phyloP scores from a whole-genome alignment of 2,329 filamentous ascomycete species.

The Fusarium caatingaense region DNA sequence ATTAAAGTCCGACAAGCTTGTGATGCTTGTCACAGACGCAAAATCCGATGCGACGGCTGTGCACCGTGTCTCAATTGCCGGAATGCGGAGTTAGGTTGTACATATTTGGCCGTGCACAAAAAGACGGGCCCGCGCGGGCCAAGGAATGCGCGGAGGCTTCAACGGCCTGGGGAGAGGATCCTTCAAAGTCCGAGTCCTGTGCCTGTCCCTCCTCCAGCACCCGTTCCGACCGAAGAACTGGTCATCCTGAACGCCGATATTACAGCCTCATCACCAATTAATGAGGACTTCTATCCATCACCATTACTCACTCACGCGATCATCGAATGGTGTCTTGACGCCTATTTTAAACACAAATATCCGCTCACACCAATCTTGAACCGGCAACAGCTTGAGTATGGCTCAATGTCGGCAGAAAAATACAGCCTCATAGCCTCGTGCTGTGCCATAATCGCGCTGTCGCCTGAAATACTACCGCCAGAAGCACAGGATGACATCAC shows the following conservation, averaged over 20 bases:
- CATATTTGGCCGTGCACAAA: constrained; percentile 48
- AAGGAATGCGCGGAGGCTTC: not conserved
- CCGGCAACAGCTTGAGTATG: constrained; percentile 31
- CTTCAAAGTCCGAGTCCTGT: not conserved
- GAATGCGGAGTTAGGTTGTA: constrained; percentile 35
- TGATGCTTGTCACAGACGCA: constrained; percentile 47
- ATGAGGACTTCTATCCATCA: not conserved
- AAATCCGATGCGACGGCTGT: constrained; percentile 47
- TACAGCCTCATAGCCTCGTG: constrained; percentile 47
- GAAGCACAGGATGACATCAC: constrained; percentile 1
- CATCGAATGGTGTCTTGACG: constrained; percentile 46
- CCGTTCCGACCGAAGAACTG: not conserved
- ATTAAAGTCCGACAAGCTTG: constrained; percentile 44
- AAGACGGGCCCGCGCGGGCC: constrained; percentile 47
- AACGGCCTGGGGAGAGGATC: not conserved
- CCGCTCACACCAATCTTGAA: constrained; percentile 50
- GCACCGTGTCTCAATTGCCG: constrained; percentile 46
- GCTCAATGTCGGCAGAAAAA: constrained; percentile 24
- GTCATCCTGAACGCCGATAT: not conserved
- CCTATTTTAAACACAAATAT: constrained; percentile 51
- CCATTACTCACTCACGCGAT: constrained; percentile 21
- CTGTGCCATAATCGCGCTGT: constrained; percentile 47
- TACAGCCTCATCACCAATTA: accelerated
- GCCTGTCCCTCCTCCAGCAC: too few relatives aligned
- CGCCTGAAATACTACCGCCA: constrained; percentile 43